Evolutionary conservation across 768 basidiomycete species (phyloP), one percentile per base, ranked within the genome.

Genomic region (Tephrocybe rancida): DNA sequence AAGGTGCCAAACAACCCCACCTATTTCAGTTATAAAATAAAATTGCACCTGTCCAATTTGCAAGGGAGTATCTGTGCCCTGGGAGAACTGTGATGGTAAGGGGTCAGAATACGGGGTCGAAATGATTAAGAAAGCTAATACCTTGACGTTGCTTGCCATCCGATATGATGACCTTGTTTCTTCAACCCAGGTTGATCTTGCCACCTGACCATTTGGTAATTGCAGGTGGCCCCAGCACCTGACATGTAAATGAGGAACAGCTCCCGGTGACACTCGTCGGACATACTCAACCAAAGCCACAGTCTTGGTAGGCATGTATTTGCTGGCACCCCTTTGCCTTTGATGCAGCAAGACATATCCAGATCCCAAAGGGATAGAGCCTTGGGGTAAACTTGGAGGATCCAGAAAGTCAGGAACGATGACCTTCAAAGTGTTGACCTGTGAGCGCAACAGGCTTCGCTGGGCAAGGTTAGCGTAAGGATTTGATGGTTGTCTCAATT

Each of bases 281-380:
- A 14, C 2, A 27, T 44, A 44, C 26, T 44, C 24, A 14, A 11
- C 22, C 5, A 44, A 16, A 26, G 42, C 42, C 14, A 13, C 22
- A 4, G 21, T 25, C 18, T 44, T 3, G 2, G 13, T 6, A 25
- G 24, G 42, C 11, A 18, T 10, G 26, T 5, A 44, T 32, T 13
- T 11, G 42, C 42, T 5, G 2, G 42, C 14, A 26, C 9, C 6
- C 14, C 18, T 44, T 19, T 55, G 34, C 21, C 24, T 34, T 10
- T n/a, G n/a, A n/a, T n/a, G n/a, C n/a, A 56, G 49, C 3, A 56
- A 22, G n/a, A 50, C 25, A 39, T 56, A 56, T 13, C 43, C 54
- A 25, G 21, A 19, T 5, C 49, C 49, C 16, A 56, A 26, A 34
- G 27, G 34, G 35, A 50, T 37, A 8, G 54, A n/a, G 19, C 48